Conservation (phyloP, 108 stramenopile genomes). For the Cyclotella kingstonii region DNA sequence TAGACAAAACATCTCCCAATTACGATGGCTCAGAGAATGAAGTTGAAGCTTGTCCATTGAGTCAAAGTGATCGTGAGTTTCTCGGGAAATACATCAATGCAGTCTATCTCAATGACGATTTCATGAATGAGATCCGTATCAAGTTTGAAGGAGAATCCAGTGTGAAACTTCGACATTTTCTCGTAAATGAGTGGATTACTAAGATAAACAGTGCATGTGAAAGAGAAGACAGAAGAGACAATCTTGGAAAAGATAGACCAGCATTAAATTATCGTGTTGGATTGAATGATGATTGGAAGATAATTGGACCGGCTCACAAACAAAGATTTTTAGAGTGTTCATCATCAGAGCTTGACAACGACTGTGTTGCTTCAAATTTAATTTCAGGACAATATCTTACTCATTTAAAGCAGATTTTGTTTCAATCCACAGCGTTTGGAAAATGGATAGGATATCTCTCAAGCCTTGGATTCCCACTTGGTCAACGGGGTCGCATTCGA, state of each 20-base stretch:
- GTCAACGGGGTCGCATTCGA: constrained; percentile 66
- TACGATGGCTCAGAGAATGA: constrained; percentile 6
- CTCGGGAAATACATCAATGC: constrained; percentile 65
- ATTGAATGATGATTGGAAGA: constrained; percentile 69
- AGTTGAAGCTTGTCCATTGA: constrained; percentile 29
- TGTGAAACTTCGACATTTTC: constrained; percentile 78
- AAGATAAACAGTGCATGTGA: constrained; percentile 32
- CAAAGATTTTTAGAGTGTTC: constrained; percentile 86
- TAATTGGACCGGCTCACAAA: constrained; percentile 91
- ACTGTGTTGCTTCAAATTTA: constrained; percentile 1
- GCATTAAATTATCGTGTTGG: constrained; percentile 61
- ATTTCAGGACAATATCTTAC: constrained; percentile 40
- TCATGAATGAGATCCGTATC: constrained; percentile 62
- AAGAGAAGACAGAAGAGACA: constrained; percentile 46
- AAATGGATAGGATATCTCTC: constrained; percentile 59
- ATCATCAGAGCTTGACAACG: no score
- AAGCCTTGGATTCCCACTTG: constrained; percentile 63
- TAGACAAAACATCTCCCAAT: not conserved
- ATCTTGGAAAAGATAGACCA: constrained; percentile 54
- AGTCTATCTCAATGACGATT: constrained; percentile 56
- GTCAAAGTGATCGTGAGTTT: constrained; percentile 53
- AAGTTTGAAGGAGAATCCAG: constrained; percentile 82
- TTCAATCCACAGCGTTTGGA: constrained; percentile 61
- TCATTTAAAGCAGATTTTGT: constrained; percentile 49
- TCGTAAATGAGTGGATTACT: constrained; percentile 51